A percentile compares a stretch with the other conserved stretches of the same genome.
phyloP scores from a whole-genome alignment of 139 green algal genomes.

The Mychonastes homosphaera region DNA sequence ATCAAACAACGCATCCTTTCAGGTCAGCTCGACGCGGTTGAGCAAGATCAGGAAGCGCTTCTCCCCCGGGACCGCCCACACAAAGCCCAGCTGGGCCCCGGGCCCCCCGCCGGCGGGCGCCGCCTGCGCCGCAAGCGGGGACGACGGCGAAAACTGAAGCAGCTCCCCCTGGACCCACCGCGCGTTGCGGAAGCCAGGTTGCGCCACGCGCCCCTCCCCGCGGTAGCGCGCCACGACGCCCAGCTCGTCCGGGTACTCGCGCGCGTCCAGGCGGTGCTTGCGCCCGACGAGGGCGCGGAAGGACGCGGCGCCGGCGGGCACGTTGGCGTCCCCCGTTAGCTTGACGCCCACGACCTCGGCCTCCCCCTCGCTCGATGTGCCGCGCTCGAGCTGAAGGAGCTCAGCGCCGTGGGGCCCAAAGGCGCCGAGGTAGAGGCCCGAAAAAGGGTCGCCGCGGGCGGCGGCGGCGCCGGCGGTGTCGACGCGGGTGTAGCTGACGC shows the following conservation, averaged over 20 bases:
- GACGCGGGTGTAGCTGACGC: slow-evolving; percentile 24
- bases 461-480: slow-evolving; percentile 15
- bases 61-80: slow-evolving; percentile 62
- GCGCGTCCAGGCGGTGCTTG: slow-evolving; percentile 19
- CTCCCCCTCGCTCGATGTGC: slow-evolving; percentile 22
- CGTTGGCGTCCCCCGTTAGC: slow-evolving; percentile 83
- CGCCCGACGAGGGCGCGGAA: slow-evolving; percentile 64
- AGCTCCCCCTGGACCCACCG: slow-evolving; percentile 89
- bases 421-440: slow-evolving; percentile 67
- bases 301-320: slow-evolving; percentile 60
- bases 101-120: too few relatives aligned
- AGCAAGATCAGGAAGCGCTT: slow-evolving; percentile 64
- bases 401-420: slow-evolving; percentile 85
- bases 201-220: slow-evolving; percentile 73
- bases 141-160: slow-evolving; percentile 51
- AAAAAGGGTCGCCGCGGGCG: slow-evolving; percentile 42
- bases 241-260: slow-evolving; percentile 73
- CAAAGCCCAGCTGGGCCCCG: slow-evolving; percentile 76
- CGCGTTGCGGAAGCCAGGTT: slow-evolving; percentile 48
- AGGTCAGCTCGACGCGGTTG: slow-evolving; percentile 46
- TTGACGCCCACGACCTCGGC: slow-evolving; percentile 70
- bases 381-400: slow-evolving; percentile 52
- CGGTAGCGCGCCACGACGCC: slow-evolving; percentile 63
- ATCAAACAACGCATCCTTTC: too few relatives aligned
- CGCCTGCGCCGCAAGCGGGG: too few relatives aligned